Conservation (phyloP, 2,329 filamentous ascomycete genomes). For the Orbilia ellipsospora region DNA sequence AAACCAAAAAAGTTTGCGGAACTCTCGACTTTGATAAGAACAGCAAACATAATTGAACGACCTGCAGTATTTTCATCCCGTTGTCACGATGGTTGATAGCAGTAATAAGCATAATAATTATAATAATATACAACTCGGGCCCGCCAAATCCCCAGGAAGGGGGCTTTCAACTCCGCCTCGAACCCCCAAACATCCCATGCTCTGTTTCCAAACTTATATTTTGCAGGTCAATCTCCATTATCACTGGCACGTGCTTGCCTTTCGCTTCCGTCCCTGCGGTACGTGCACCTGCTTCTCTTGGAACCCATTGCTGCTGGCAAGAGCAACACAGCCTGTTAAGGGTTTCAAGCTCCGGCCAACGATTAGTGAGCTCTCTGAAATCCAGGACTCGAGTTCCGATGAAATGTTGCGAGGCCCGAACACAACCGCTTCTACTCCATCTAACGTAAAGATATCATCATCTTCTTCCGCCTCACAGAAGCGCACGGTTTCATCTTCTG, state of each 20-base stretch:
- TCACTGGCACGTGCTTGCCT: constrained; percentile 53
- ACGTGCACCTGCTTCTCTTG: constrained; percentile 31
- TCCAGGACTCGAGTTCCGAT: constrained; percentile 51
- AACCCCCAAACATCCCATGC: constrained; percentile 17
- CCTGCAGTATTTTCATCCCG: constrained; percentile 4
- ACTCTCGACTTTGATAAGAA: constrained; percentile 35
- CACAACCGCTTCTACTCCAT: constrained; percentile 37
- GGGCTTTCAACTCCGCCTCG: constrained; percentile 46
- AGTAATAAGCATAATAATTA: constrained; percentile 8
- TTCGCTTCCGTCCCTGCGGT: constrained; percentile 54
- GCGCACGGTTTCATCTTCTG: constrained; percentile 35
- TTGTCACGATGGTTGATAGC: constrained; percentile 10
- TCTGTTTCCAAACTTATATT: constrained; percentile 48
- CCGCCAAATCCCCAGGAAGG: constrained; percentile 17
- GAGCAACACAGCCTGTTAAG: constrained; percentile 24
- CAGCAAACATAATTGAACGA: constrained; percentile 20
- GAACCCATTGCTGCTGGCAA: constrained; percentile 12
- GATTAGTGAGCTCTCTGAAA: constrained; percentile 55
- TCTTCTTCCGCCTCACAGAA: constrained; percentile 11
- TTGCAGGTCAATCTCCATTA: constrained; percentile 14
- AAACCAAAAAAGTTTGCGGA: constrained; percentile 23
- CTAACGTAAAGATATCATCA: constrained; percentile 37
- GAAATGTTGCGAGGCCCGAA: constrained; percentile 38
- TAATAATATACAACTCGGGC: constrained; percentile 28
- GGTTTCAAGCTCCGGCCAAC: constrained; percentile 50